Evolutionary conservation across 2,329 filamentous ascomycete species (phyloP), one percentile per base, ranked within the genome.

Genomic region (Chaetoscypha palmicola): DNA sequence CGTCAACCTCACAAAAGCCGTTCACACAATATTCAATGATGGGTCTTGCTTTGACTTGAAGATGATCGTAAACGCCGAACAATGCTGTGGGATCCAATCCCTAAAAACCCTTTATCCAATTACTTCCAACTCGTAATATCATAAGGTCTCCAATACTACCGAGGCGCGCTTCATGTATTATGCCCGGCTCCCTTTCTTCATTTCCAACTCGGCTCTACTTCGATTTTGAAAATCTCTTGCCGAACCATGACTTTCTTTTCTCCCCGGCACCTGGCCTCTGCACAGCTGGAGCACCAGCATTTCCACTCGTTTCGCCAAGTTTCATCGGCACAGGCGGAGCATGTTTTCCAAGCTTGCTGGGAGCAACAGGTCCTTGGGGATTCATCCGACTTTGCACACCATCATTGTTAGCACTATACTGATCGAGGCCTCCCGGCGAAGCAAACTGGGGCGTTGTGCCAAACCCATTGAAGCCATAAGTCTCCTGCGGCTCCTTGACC

Each of bases 231-330:
- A 95, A 92, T 43, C 81, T 76, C 56, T 81, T 79, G 60, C 85
- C 79, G 58, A 97, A 81, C 88, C 90, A 95, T 62, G 89, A 92
- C 74, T 89, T 90, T 52, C 86, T 76, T 73, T 94, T 95, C 48
- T 89, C 83, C 43, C 58, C 46, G 14, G 37, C 47, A 3, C 50
- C 43, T 14, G 40, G 52, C 19, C 30, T 35, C 34, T 47, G 44
- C 8, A 36, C 23, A 41, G 48, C 38, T 33, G 45, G 41, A 32
- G 43, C 33, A 11, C 31, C 38, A 34, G 46, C 46, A 41, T 53
- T 57, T 30, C 49, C 50, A 34, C 48, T 53, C 3, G 46, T 43
- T 12, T 47, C 43, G 12, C 56, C 57, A 38, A 64, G 51, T 36
- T 55, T 59, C 23, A 62, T 60, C 5, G 61, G 59, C 4, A 47